These are phyloP conservation scores for Turnera subulata DNA, from an alignment of 345 rosid species.

Conservation along the genomic window DNA sequence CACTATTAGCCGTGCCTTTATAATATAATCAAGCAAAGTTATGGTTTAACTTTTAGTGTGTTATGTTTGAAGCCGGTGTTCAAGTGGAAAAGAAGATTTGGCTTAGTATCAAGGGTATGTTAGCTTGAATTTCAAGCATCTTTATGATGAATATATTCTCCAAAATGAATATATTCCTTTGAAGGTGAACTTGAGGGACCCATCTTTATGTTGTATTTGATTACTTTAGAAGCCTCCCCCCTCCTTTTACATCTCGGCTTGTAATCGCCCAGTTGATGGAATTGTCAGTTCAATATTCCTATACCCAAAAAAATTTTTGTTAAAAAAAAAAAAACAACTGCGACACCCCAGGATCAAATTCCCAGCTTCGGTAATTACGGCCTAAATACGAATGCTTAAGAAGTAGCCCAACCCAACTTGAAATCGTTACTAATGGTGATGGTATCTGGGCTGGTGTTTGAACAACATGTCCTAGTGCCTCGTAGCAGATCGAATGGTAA, in stretches of 20 bases:
- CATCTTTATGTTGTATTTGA: conserved; percentile 18
- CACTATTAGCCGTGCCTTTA: conserved; percentile 21
- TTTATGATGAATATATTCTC: conserved; percentile 60
- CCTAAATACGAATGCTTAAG: too few species aligned
- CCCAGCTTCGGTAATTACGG: too few species aligned
- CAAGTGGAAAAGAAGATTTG: conserved; percentile 40
- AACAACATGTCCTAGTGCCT: too few species aligned
- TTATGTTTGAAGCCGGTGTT: conserved; percentile 19
- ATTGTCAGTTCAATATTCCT: too few species aligned
- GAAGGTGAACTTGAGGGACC: conserved; percentile 36
- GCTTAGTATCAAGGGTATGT: conserved; percentile 52
- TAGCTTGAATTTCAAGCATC: conserved; percentile 94
- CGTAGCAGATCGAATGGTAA: too few species aligned
- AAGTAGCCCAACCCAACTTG: neutral
- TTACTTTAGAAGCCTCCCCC: conserved; percentile 26
- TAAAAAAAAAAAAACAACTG: too few species aligned
- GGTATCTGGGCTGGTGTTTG: too few species aligned
- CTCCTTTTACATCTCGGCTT: conserved; percentile 2
- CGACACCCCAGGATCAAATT: too few species aligned
- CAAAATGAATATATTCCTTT: conserved; percentile 73
- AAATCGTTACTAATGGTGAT: too few species aligned
- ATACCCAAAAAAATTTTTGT: too few species aligned
- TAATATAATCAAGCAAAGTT: conserved; percentile 45
- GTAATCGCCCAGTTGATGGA: too few species aligned
- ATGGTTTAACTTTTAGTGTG: conserved; percentile 54